Conservation (phyloP, 176 grass and related monocot genomes). For the Musa schizocarpa region DNA sequence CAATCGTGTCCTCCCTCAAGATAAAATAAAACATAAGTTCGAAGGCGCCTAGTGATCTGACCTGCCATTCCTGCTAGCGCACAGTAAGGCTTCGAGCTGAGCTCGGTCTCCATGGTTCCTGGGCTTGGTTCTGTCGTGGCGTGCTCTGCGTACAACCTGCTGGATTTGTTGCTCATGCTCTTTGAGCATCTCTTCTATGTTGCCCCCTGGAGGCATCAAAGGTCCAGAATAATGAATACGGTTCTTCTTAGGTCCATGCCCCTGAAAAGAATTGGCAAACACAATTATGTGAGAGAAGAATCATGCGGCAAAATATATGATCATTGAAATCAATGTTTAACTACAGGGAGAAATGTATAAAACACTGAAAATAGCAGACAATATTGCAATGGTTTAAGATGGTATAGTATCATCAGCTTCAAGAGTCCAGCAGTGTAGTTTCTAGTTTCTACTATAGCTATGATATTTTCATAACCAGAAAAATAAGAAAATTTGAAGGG, state of each 20-base stretch:
- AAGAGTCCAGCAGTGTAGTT: no score
- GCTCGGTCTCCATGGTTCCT: constrained; percentile 53
- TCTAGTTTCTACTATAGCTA: no score
- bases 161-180: constrained; percentile 94
- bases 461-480: no score
- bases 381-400: no score
- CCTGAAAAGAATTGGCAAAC: constrained; percentile 31
- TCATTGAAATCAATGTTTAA: neutral
- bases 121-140: constrained; percentile 64
- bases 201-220: constrained; percentile 90
- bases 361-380: no score
- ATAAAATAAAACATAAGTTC: neutral
- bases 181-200: constrained; percentile 87
- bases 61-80: constrained; percentile 47
- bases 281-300: neutral
- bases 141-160: constrained; percentile 65
- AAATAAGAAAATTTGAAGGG: no score
- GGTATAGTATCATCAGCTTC: no score
- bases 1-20: neutral
- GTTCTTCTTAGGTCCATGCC: constrained; percentile 76
- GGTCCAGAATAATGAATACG: constrained; percentile 92
- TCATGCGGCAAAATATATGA: neutral
- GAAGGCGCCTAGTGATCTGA: constrained; percentile 21
- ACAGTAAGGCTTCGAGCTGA: constrained; percentile 52
- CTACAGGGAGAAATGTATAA: neutral